phyloP scores from a whole-genome alignment of 805 yeast species.

The Saturnispora saitoi region DNA sequence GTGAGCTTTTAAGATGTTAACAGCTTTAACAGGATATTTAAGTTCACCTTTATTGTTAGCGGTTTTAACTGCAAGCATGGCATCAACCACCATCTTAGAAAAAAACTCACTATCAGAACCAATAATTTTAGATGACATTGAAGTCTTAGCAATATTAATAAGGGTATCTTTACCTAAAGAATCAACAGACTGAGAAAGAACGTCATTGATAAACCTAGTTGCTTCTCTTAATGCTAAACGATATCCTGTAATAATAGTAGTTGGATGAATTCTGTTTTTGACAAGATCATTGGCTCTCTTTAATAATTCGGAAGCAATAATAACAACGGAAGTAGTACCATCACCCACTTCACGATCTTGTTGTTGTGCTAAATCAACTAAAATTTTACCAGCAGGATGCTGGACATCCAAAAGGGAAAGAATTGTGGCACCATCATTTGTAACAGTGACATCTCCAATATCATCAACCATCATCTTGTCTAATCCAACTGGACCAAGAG shows the following conservation, averaged over 20 bases:
- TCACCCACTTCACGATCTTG: constrained; percentile 99
- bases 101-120: constrained; percentile 92
- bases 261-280: constrained; percentile 91
- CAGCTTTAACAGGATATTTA: constrained; percentile 95
- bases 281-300: constrained; percentile 92
- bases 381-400: constrained; percentile 97
- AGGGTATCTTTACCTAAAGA: constrained; percentile 75
- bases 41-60: constrained; percentile 78
- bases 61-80: constrained; percentile 91
- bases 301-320: constrained; percentile 86
- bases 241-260: constrained; percentile 95
- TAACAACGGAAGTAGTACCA: constrained; percentile 84
- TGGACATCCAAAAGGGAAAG: constrained; percentile 85
- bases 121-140: constrained; percentile 94
- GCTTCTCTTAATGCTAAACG: constrained; percentile 91
- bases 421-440: constrained; percentile 98
- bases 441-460: constrained; percentile 97
- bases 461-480: constrained; percentile 99
- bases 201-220: constrained; percentile 74
- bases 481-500: constrained; percentile 95
- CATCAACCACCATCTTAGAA: constrained; percentile 85
- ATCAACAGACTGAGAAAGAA: constrained; percentile 72
- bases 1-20: constrained; percentile 90
- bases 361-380: constrained; percentile 95
- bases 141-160: constrained; percentile 87